These are phyloP conservation scores for Naganishia friedmannii DNA, from an alignment of 768 basidiomycete species.

Conservation along the genomic window DNA sequence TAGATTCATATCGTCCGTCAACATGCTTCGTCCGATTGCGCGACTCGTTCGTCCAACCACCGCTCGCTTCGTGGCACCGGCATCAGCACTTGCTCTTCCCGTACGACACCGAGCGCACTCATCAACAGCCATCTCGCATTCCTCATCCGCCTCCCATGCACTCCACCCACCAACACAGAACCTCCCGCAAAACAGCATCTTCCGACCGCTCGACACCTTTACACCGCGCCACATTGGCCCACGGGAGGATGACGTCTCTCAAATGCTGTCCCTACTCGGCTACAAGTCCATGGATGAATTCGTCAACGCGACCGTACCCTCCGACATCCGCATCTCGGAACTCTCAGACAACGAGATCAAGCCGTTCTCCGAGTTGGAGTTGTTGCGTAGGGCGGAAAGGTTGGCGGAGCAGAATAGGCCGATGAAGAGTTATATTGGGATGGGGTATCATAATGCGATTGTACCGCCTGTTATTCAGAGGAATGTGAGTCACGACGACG, in stretches of 20 bases:
- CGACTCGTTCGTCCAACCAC: background rate
- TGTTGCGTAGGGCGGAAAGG: slow-evolving; percentile 69
- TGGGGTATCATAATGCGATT: slow-evolving; percentile 94
- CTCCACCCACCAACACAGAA: slow-evolving; percentile 40
- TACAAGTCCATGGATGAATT: slow-evolving; percentile 87
- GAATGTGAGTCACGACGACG: slow-evolving; percentile 58
- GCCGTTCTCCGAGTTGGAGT: slow-evolving; percentile 79
- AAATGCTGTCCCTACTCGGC: slow-evolving; percentile 80
- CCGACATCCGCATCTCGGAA: slow-evolving; percentile 67
- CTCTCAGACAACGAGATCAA: slow-evolving; percentile 62
- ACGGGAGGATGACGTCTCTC: slow-evolving; percentile 69
- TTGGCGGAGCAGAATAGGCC: slow-evolving; percentile 75
- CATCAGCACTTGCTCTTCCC: too few species aligned
- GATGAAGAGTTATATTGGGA: slow-evolving; percentile 91
- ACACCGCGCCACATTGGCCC: slow-evolving; percentile 89
- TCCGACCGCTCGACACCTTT: slow-evolving; percentile 85
- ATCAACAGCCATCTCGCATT: slow-evolving; percentile 47
- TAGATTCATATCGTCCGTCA: too few species aligned
- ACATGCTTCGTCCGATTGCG: slow-evolving; percentile 2
- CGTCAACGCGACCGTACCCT: slow-evolving; percentile 74
- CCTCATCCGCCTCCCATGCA: slow-evolving; percentile 34
- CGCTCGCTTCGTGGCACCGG: background rate
- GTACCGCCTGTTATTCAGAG: slow-evolving; percentile 93
- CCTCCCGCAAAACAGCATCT: slow-evolving; percentile 56
- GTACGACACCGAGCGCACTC: slow-evolving; percentile 26